A percentile compares a stretch with the other conserved stretches of the same genome.
phyloP scores from a whole-genome alignment of 129 eudicot species.

The Centella asiatica region DNA sequence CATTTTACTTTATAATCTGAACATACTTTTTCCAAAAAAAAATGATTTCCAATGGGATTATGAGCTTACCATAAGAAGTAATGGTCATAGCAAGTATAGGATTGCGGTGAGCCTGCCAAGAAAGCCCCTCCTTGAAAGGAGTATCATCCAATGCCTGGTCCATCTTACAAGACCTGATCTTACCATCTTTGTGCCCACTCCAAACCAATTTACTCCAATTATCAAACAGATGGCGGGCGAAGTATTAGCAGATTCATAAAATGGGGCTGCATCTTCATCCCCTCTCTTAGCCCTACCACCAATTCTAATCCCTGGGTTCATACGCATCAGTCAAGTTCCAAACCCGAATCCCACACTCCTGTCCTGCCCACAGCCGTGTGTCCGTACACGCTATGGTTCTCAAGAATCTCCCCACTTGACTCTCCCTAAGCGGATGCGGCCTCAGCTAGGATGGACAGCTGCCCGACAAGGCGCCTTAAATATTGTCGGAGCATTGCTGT shows the following conservation, averaged over 20 bases:
- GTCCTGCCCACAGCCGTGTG: constrained; percentile 92
- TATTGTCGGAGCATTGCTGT: constrained; percentile 49
- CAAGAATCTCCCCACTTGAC: constrained; percentile 77
- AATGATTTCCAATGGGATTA: neutral
- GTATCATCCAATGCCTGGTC: constrained; percentile 46
- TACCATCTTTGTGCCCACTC: constrained; percentile 99
- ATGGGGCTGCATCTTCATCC: constrained; percentile 89
- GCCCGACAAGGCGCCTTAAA: constrained; percentile 68
- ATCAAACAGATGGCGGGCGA: constrained; percentile 71
- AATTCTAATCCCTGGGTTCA: constrained; percentile 56
- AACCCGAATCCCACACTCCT: constrained; percentile 88
- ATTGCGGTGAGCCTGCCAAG: constrained; percentile 87
- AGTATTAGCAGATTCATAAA: constrained; percentile 62
- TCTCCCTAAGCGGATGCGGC: constrained; percentile 92
- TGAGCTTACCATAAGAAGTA: constrained; percentile 62
- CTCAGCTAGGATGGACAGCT: constrained; percentile 80
- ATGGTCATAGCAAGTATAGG: constrained; percentile 65
- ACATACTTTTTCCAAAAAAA: too few relatives aligned
- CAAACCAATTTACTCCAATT: constrained; percentile 65
- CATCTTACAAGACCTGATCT: constrained; percentile 82
- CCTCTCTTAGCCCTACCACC: constrained; percentile 74
- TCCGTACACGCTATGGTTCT: constrained; percentile 79
- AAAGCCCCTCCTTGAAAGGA: constrained; percentile 66
- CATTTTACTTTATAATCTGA: neutral
- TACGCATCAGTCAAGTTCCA: constrained; percentile 74